These are phyloP conservation scores for Coemansia sp. DNA, from an alignment of 192 early-diverging fungal species.

Conservation along the genomic window DNA sequence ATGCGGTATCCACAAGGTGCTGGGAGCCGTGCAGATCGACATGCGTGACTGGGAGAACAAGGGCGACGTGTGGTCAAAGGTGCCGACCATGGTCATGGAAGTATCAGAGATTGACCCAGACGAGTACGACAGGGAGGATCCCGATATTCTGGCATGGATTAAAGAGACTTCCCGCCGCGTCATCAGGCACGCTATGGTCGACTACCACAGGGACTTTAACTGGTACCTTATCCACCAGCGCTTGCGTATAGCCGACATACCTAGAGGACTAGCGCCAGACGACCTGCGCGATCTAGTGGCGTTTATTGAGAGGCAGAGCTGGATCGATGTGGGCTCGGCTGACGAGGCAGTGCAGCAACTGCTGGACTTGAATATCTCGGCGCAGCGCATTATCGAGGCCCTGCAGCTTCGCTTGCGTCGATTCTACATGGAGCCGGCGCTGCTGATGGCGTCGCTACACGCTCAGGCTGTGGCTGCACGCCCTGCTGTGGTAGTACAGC, in stretches of 20 bases:
- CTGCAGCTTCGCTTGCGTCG: conserved; percentile 53
- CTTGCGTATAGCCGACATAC: conserved; percentile 49
- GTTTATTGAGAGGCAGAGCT: conserved; percentile 44
- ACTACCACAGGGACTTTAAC: conserved; percentile 58
- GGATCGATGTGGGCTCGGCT: conserved; percentile 36
- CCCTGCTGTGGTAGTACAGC: background rate
- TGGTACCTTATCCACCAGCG: conserved; percentile 55
- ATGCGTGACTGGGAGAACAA: conserved; percentile 60
- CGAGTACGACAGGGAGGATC: conserved; percentile 56
- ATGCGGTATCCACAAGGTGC: conserved; percentile 45
- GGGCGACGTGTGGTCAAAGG: conserved; percentile 54
- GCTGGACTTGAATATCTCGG: conserved; percentile 35
- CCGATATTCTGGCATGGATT: conserved; percentile 50
- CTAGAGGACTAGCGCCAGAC: conserved; percentile 21
- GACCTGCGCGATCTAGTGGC: conserved; percentile 43
- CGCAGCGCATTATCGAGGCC: conserved; percentile 33
- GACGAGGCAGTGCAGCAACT: conserved; percentile 43
- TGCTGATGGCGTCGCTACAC: conserved; percentile 42
- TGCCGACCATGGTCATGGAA: conserved; percentile 57
- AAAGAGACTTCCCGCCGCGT: conserved; percentile 40
- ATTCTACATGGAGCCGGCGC: conserved; percentile 45
- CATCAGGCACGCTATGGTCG: conserved; percentile 29
- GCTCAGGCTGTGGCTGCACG: conserved; percentile 5
- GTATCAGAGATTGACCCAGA: conserved; percentile 46
- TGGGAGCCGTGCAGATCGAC: conserved; percentile 40